Evolutionary conservation across 2,329 filamentous ascomycete genomes (phyloP).

Genomic region (Hymenoscyphus repandus): DNA sequence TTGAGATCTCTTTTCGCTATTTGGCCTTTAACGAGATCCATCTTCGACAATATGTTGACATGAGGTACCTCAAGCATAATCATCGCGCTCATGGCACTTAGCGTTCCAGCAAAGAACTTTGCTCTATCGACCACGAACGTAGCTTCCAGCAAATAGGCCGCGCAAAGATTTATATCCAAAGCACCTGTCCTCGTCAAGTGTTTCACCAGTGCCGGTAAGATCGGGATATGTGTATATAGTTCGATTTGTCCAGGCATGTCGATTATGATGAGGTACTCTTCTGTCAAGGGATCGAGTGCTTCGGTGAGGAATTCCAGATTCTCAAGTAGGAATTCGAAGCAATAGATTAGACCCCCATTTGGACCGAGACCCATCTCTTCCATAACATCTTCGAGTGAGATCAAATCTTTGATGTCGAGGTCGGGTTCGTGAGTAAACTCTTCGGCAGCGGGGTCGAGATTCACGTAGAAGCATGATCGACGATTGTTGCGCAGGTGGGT

Average conservation of each 20-base stretch:
- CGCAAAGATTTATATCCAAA: constrained; percentile 86
- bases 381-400: constrained; percentile 93
- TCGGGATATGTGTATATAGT: constrained; percentile 93
- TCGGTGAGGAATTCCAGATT: constrained; percentile 90
- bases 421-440: constrained; percentile 87
- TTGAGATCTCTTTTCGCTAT: constrained; percentile 84
- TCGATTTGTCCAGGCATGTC: constrained; percentile 99
- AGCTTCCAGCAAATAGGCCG: constrained; percentile 88
- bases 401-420: constrained; percentile 91
- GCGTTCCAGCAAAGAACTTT: constrained; percentile 94
- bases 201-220: constrained; percentile 78
- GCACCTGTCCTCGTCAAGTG: constrained; percentile 74
- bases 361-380: constrained; percentile 87
- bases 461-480: constrained; percentile 95
- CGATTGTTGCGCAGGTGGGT: constrained; percentile 86
- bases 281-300: constrained; percentile 76
- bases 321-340: constrained; percentile 92
- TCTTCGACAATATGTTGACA: constrained; percentile 94
- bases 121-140: constrained; percentile 94
- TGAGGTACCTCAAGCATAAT: constrained; percentile 97
- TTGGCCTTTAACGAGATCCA: constrained; percentile 92
- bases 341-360: constrained; percentile 91
- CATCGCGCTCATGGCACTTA: constrained; percentile 98
- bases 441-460: constrained; percentile 95
- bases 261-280: constrained; percentile 96